phyloP scores from a whole-genome alignment of 176 grass and related monocot species.

The Avena sativa region DNA sequence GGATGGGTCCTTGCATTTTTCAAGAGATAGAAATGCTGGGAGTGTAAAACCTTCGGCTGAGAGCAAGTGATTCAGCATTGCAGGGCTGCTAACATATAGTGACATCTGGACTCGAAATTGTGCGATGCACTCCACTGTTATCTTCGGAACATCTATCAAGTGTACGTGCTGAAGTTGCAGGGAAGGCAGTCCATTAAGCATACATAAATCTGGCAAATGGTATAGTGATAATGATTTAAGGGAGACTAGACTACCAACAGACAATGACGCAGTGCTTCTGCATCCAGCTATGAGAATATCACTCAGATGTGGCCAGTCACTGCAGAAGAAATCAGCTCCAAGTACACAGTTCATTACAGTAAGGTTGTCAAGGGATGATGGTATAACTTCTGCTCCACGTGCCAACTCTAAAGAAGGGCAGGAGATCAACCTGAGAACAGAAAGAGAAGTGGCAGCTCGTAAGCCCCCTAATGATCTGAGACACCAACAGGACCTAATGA shows the following conservation, averaged over 20 bases:
- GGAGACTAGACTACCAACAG: not conserved
- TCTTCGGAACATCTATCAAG: not conserved
- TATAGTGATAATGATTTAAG: rapidly evolving
- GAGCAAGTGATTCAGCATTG: not conserved
- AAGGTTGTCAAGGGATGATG: not conserved
- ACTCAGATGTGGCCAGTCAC: not conserved
- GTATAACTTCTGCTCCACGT: not conserved
- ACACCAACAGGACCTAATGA: not conserved
- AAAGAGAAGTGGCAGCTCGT: not conserved
- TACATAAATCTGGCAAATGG: not conserved
- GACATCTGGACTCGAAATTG: not conserved
- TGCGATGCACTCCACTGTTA: not conserved
- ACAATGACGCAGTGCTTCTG: not conserved
- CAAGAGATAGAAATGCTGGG: rapidly evolving
- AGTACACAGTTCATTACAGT: not conserved
- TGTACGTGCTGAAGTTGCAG: rapidly evolving
- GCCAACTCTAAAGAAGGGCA: not conserved
- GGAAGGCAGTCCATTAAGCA: not conserved
- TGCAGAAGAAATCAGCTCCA: not conserved
- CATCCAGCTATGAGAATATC: rapidly evolving
- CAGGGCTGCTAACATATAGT: not conserved
- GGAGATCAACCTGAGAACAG: not conserved
- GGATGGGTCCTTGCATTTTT: rapidly evolving
- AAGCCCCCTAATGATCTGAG: not conserved
- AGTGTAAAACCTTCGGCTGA: not conserved